Conservation (phyloP, 169 alveolate species). For the Perkinsus olseni region DNA sequence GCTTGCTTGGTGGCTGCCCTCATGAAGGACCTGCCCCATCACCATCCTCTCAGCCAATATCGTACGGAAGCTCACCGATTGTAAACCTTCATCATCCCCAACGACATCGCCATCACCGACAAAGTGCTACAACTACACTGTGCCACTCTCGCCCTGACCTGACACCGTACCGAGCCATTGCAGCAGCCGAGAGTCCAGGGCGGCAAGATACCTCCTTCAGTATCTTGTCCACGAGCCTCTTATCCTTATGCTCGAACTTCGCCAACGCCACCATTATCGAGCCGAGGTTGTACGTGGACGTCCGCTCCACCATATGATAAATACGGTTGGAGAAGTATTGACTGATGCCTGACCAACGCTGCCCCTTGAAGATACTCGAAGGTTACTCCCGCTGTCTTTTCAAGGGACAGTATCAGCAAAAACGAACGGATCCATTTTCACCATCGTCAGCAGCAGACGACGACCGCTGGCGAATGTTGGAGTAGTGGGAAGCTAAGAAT, state of each 20-base stretch:
- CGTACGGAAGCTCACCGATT: neutral
- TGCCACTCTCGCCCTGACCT: neutral
- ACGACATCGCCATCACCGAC: neutral
- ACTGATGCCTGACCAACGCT: neutral
- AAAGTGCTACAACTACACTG: neutral
- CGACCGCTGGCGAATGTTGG: too few species aligned
- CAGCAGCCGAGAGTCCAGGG: neutral
- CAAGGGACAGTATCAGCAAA: too few species aligned
- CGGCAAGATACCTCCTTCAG: neutral
- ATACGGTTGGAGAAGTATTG: neutral
- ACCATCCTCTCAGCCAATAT: neutral
- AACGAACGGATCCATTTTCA: too few species aligned
- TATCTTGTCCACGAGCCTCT: neutral
- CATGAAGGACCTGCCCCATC: neutral
- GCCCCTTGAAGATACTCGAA: too few species aligned
- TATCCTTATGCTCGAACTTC: neutral
- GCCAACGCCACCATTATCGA: neutral
- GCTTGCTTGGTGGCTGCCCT: neutral
- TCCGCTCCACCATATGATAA: neutral
- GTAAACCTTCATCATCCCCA: neutral
- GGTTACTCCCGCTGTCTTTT: too few species aligned
- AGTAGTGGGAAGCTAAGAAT: too few species aligned
- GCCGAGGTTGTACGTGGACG: neutral
- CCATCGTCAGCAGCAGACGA: too few species aligned
- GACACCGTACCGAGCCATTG: neutral